A percentile compares a stretch with the other conserved stretches of the same genome.
Conservation (phyloP, 306 rosid genomes). For the Carpinus viminea region DNA sequence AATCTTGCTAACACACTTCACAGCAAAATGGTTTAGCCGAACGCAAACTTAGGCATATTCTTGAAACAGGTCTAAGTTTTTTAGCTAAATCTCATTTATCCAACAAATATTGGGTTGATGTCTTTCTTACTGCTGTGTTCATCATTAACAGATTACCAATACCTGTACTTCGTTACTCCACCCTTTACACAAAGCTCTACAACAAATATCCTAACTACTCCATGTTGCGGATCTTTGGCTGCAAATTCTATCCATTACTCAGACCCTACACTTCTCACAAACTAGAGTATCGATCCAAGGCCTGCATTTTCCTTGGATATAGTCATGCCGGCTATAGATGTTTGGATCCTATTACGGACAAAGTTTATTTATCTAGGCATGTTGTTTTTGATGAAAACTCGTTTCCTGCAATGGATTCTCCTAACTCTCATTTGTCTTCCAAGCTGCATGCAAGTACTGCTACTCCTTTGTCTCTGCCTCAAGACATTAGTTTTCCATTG, state of each 20-base stretch:
- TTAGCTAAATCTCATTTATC: neutral
- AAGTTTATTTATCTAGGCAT: neutral
- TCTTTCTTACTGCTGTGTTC: too few relatives aligned
- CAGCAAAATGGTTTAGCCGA: neutral
- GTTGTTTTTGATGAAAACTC: neutral
- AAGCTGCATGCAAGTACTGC: neutral
- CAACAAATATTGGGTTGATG: neutral
- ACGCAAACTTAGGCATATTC: neutral
- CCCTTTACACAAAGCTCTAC: too few relatives aligned
- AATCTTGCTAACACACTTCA: neutral
- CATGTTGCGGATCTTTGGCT: neutral
- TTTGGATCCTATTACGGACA: too few relatives aligned
- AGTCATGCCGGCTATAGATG: too few relatives aligned
- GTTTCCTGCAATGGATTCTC: neutral
- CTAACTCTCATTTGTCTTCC: neutral
- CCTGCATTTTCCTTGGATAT: too few relatives aligned
- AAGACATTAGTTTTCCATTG: too few relatives aligned
- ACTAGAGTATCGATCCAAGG: too few relatives aligned
- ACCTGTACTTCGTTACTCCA: too few relatives aligned
- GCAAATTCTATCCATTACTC: neutral
- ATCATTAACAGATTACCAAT: neutral
- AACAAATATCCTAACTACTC: neutral
- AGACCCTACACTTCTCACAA: too few relatives aligned
- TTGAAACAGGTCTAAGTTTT: neutral
- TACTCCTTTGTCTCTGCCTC: neutral